Evolutionary conservation across 495 filamentous ascomycete genomes (phyloP).

Genomic region (Rhizodiscina lignyota): DNA sequence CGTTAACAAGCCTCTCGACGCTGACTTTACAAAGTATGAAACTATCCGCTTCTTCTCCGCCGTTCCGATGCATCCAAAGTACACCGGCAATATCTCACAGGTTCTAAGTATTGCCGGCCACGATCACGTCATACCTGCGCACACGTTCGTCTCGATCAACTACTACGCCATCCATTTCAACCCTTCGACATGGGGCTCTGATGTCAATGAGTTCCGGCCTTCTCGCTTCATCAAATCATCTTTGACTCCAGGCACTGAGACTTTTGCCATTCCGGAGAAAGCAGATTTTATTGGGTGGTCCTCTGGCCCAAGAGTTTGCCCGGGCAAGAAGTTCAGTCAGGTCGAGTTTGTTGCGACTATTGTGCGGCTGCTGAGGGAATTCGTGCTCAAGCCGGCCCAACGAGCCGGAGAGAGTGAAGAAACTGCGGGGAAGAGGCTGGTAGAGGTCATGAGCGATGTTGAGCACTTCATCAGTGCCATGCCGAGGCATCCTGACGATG

Average conservation of each 20-base stretch:
- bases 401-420: not conserved
- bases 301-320: conserved; percentile 5
- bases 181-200: conserved; percentile 2
- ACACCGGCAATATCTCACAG: not conserved
- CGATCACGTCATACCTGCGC: not conserved
- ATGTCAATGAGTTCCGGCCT: conserved; percentile 2
- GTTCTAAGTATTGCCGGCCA: conserved; percentile 1
- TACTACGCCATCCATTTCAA: not conserved
- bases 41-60: conserved; percentile 5
- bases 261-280: conserved; percentile 1
- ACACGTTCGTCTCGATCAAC: no score
- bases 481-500: no score
- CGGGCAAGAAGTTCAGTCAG: not conserved
- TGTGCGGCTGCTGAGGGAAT: not conserved
- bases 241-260: not conserved
- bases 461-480: no score
- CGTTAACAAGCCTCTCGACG: no score
- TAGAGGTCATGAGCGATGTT: not conserved
- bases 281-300: conserved; percentile 3
- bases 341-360: not conserved
- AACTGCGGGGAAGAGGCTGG: not conserved
- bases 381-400: not conserved
- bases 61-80: conserved; percentile 2
- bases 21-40: no score
- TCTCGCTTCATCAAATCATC: conserved; percentile 2